These are phyloP conservation scores for Ceratobasidium sp. DNA, from an alignment of 1,284 basidiomycete genomes.

Conservation along the genomic window DNA sequence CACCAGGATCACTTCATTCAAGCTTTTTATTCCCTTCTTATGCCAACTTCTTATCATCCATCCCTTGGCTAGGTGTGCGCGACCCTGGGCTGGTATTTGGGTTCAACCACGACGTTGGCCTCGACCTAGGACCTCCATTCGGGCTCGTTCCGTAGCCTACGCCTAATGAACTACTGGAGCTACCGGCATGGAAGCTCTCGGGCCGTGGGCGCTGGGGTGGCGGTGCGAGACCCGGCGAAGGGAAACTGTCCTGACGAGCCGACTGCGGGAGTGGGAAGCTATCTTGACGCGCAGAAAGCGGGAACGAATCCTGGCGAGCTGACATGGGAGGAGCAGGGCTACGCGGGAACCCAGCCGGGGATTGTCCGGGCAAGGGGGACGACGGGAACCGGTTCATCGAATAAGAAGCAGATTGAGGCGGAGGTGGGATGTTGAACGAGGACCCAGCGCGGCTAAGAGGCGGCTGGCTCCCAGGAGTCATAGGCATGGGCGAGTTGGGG, in stretches of 20 bases:
- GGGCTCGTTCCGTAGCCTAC: neutral
- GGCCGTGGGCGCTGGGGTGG: conserved; percentile 32
- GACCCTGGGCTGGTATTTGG: conserved; percentile 1
- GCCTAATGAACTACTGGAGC: neutral
- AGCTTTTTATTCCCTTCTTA: neutral
- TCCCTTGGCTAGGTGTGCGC: neutral
- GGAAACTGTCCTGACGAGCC: conserved; percentile 34
- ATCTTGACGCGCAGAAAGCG: conserved; percentile 23
- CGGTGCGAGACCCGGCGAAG: conserved; percentile 20
- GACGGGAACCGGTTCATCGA: conserved; percentile 38
- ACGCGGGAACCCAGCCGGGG: conserved; percentile 29
- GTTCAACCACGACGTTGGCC: conserved; percentile 24
- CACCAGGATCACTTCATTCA: neutral
- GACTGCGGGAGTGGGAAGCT: conserved; percentile 31
- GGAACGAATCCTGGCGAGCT: conserved; percentile 12
- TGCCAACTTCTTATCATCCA: conserved; percentile 33
- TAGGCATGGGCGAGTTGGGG: conserved; percentile 9
- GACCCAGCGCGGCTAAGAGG: conserved; percentile 18
- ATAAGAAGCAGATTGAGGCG: conserved; percentile 9
- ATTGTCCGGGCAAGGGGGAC: conserved; percentile 24
- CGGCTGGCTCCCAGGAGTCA: conserved; percentile 5
- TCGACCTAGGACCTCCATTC: neutral
- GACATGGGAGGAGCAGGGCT: conserved; percentile 28
- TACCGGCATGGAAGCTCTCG: conserved; percentile 34
- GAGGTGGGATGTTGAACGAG: conserved; percentile 21